Evolutionary conservation across 2,329 filamentous ascomycete genomes (phyloP).

Genomic region (Hymenotorrendiella dingleyae): DNA sequence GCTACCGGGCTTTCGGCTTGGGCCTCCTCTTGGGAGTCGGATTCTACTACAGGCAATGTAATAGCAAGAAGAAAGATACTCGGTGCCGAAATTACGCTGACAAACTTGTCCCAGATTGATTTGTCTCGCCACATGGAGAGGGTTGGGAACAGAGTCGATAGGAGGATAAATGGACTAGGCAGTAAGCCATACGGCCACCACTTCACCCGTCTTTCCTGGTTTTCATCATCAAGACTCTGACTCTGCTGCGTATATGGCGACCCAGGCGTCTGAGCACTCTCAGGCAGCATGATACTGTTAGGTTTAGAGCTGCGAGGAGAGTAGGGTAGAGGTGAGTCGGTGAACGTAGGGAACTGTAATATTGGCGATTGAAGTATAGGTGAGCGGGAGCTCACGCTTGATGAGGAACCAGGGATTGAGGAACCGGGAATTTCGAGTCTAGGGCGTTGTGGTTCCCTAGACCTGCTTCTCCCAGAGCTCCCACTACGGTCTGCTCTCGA

Average conservation of each 20-base stretch:
- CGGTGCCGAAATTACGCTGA: conserved; percentile 79
- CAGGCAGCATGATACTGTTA: conserved; percentile 28
- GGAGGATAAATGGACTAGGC: conserved; percentile 65
- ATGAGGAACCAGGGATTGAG: conserved; percentile 19
- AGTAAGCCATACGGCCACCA: conserved; percentile 81
- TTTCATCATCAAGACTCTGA: conserved; percentile 14
- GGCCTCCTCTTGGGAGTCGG: conserved; percentile 47
- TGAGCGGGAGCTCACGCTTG: conserved; percentile 26
- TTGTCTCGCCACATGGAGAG: conserved; percentile 77
- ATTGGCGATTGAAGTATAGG: conserved; percentile 26
- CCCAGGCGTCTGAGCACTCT: conserved; percentile 19
- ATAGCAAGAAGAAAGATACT: conserved; percentile 86
- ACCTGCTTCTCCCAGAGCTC: conserved; percentile 15
- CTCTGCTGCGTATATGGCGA: conserved; percentile 21
- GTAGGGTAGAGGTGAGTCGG: conserved; percentile 28
- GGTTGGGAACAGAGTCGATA: conserved; percentile 79
- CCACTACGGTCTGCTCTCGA: no score
- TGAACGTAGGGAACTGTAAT: conserved; percentile 28
- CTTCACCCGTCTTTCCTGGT: conserved; percentile 38
- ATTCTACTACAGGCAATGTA: conserved; percentile 86
- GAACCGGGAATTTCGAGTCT: conserved; percentile 24
- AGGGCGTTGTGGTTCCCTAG: conserved; percentile 16
- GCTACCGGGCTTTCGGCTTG: conserved; percentile 12
- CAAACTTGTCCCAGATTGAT: conserved; percentile 72
- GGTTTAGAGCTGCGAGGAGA: conserved; percentile 23